Evolutionary conservation across 352 stramenopile species (phyloP).

Genomic region (Phytophthora melonis): DNA sequence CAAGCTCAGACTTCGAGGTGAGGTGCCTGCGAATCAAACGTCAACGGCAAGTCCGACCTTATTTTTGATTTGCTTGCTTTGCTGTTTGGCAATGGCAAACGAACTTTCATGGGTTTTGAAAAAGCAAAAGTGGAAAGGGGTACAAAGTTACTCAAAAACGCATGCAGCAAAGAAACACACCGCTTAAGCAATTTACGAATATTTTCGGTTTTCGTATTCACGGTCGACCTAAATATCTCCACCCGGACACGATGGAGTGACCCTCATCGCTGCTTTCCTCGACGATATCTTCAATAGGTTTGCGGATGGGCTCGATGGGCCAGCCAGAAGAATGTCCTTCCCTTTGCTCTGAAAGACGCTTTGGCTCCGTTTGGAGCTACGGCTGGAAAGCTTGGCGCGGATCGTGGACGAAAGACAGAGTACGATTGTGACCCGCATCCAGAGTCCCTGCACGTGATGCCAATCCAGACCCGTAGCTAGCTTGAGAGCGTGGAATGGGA

Average conservation of each 20-base stretch:
- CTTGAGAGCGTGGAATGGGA: conserved; percentile 12
- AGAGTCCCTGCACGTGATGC: conserved; percentile 22
- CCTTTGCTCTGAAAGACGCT: neutral
- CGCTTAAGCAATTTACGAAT: too few relatives aligned
- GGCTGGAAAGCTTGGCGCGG: neutral
- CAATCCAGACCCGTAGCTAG: conserved; percentile 13
- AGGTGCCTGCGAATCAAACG: too few relatives aligned
- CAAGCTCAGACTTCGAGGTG: too few relatives aligned
- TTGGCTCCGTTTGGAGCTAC: neutral
- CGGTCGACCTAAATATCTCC: neutral
- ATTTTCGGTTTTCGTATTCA: neutral
- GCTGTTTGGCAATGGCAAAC: too few relatives aligned
- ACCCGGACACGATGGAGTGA: neutral
- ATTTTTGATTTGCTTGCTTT: too few relatives aligned
- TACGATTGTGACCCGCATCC: conserved; percentile 19
- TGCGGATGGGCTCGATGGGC: neutral
- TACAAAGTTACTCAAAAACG: too few relatives aligned
- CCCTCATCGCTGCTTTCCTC: neutral
- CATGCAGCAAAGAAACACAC: too few relatives aligned
- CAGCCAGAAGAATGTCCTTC: neutral
- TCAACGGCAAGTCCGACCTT: too few relatives aligned
- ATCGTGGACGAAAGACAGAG: conserved; percentile 21
- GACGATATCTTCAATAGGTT: neutral
- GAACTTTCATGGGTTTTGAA: too few relatives aligned
- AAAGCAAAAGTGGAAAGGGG: too few relatives aligned